Conservation (phyloP, 108 stramenopile species). For the Discostella stelligeroides region DNA sequence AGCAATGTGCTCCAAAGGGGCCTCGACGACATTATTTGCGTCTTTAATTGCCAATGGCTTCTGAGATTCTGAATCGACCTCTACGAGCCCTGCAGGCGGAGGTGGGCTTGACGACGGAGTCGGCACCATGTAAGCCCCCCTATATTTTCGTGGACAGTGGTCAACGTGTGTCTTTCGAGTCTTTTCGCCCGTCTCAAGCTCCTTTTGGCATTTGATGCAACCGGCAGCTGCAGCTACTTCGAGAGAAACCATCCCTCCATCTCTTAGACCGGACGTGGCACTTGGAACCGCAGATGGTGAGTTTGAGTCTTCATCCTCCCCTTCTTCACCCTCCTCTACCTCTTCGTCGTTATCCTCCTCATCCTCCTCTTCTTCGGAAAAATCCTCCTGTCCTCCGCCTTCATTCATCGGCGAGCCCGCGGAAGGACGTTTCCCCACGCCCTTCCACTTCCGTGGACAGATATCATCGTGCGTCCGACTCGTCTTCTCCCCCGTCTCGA, state of each 20-base stretch:
- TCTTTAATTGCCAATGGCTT: neutral
- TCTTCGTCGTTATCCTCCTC: neutral
- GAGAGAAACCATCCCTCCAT: constrained; percentile 18
- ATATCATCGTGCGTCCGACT: constrained; percentile 18
- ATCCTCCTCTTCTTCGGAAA: neutral
- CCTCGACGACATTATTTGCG: neutral
- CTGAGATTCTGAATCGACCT: neutral
- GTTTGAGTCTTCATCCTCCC: neutral
- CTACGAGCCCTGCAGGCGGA: neutral
- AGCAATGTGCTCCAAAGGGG: neutral
- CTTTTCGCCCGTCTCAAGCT: constrained; percentile 29
- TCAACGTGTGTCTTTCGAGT: constrained; percentile 27
- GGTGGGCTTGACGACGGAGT: neutral
- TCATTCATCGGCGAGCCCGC: neutral
- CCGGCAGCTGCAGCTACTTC: constrained; percentile 24
- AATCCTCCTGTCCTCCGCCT: neutral
- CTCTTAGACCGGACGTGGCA: neutral
- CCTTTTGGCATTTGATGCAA: constrained; percentile 26
- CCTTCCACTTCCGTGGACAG: constrained; percentile 31
- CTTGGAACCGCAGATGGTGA: neutral
- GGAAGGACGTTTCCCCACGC: constrained; percentile 16
- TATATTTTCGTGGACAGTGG: constrained; percentile 25
- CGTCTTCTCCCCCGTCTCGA: constrained; percentile 26
- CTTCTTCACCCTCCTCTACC: neutral
- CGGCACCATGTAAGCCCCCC: constrained; percentile 12